These are phyloP conservation scores for Aspergillus jensenii DNA, from an alignment of 2,329 filamentous ascomycete species.

Conservation along the genomic window DNA sequence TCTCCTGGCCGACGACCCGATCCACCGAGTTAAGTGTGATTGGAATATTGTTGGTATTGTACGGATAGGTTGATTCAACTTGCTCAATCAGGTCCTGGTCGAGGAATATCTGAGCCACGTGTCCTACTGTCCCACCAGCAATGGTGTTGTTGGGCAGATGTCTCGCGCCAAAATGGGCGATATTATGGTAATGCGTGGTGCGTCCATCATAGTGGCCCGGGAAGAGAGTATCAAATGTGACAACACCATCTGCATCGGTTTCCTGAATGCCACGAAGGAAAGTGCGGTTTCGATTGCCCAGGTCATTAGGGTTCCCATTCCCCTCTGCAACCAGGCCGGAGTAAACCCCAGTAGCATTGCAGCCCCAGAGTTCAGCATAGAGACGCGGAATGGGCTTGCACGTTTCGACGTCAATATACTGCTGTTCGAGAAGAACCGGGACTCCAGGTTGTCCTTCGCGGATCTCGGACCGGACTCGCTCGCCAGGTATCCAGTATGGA, in stretches of 20 bases:
- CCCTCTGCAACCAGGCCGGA: constrained; percentile 27
- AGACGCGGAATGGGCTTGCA: constrained; percentile 39
- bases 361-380: constrained; percentile 38
- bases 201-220: constrained; percentile 47
- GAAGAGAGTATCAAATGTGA: constrained; percentile 42
- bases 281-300: constrained; percentile 37
- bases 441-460: constrained; percentile 37
- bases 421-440: constrained; percentile 39
- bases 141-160: constrained; percentile 37
- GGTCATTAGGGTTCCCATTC: constrained; percentile 17
- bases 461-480: constrained; percentile 38
- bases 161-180: constrained; percentile 29
- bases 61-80: constrained; percentile 48
- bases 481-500: constrained; percentile 49
- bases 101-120: constrained; percentile 64
- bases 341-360: constrained; percentile 34
- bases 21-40: constrained; percentile 16
- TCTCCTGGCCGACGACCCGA: constrained; percentile 16
- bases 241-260: constrained; percentile 43
- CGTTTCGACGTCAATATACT: constrained; percentile 42
- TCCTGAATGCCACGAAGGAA: constrained; percentile 46
- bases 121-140: constrained; percentile 50
- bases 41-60: constrained; percentile 20
- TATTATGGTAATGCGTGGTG: constrained; percentile 31
- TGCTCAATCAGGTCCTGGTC: constrained; percentile 55